These are phyloP conservation scores for Trichophaea hybrida DNA, from an alignment of 2,329 filamentous ascomycete genomes.

Conservation along the genomic window DNA sequence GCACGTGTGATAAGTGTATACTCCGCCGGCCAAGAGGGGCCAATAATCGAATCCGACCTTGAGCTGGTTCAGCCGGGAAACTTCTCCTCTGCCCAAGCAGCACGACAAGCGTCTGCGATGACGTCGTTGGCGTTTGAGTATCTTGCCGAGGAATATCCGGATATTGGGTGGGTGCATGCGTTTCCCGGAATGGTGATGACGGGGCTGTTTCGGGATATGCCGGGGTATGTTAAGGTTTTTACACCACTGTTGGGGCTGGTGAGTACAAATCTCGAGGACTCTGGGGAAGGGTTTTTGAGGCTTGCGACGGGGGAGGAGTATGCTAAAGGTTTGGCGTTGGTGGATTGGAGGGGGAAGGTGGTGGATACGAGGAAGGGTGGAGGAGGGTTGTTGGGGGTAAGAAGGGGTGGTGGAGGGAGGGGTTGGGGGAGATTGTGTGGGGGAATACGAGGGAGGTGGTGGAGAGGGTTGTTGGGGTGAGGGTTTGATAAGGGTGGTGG, in stretches of 20 bases:
- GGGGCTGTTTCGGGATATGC: conserved; percentile 27
- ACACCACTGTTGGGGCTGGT: conserved; percentile 21
- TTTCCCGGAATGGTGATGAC: conserved; percentile 33
- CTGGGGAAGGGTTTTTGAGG: conserved; percentile 21
- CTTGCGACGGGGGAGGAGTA: conserved; percentile 23
- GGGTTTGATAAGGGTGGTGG: neutral
- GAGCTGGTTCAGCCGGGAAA: conserved; percentile 30
- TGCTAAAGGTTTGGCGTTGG: conserved; percentile 17
- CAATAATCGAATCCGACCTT: conserved; percentile 33
- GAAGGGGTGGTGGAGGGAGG: conserved; percentile 19
- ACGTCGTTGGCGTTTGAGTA: conserved; percentile 32
- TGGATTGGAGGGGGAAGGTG: conserved; percentile 20
- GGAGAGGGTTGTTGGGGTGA: conserved; percentile 3
- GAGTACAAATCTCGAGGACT: conserved; percentile 16
- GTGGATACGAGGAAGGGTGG: conserved; percentile 8
- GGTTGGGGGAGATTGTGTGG: conserved; percentile 21
- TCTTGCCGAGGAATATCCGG: conserved; percentile 28
- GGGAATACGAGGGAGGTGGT: conserved; percentile 17
- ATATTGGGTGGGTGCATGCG: conserved; percentile 32
- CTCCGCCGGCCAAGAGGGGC: conserved; percentile 30
- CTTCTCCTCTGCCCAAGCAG: conserved; percentile 30
- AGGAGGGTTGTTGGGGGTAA: neutral
- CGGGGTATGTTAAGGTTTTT: conserved; percentile 27
- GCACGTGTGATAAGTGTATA: conserved; percentile 34
- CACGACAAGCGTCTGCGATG: conserved; percentile 33